Base-by-base conservation (phyloP, 495 filamentous ascomycete species). In the Daldinia concentrica region DNA sequence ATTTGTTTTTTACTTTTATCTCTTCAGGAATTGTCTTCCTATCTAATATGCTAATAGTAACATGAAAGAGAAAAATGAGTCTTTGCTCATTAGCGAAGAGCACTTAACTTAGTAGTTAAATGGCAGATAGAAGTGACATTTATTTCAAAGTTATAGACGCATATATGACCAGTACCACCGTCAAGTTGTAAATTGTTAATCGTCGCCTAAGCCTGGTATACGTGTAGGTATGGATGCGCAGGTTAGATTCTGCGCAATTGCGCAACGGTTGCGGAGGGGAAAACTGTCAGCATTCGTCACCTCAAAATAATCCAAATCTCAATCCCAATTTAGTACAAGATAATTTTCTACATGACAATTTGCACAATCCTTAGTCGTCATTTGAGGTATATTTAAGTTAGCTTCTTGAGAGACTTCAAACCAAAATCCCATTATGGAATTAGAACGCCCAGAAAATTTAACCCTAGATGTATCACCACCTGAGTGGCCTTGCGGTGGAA, bases 241-340 rank as follows among this genome's bases (percentile, higher is more conserved):
- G 11, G 50, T n/a, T 6, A 52, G 50, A 52, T 29, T 52, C 15
- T 52, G 26, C 50, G 50, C 50, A 52, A 27, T 52, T 52, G 26
- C 26, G 26, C 22, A 52, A 27, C 4, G 8, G 11, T 29, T n/a
- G 50, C 12, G 5, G 54, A 36, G 29, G 30, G 54, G 27, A 57
- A 48, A 48, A 2, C 43, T 48, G 43, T 48, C 43, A 22, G 43
- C 43, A 17, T 19, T 22, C 17, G 3, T 24, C 19, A 48, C n/a
- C 17, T 48, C 43, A 48, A 48, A 48, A 22, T 48, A 22, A 22
- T 9, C 17, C 17, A 48, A 48, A 12, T 48, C 17, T 12, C n/a
- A 48, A 12, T 48, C 17, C 4, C n/a, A 48, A 17, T 24, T 48
- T 1, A 24, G 3, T 1, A 8, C 22, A 17, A 24, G 9, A 19